Conservation (phyloP, 2,329 filamentous ascomycete genomes). For the Pezizomycotina sp. region DNA sequence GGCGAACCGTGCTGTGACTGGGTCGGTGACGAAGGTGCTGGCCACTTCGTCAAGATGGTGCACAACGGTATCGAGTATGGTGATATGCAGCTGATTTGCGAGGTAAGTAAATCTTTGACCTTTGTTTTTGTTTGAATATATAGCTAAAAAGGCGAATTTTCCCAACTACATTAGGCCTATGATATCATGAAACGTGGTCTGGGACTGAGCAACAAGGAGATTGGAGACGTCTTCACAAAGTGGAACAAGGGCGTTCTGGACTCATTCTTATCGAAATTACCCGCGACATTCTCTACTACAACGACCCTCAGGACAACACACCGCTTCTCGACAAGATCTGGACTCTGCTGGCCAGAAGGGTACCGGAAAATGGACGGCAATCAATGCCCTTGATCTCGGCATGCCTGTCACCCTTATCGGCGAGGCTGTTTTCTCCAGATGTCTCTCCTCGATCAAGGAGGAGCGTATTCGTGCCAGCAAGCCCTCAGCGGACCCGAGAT, state of each 20-base stretch:
- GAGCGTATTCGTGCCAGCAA: slow-evolving; percentile 71
- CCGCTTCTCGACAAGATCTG: slow-evolving; percentile 97
- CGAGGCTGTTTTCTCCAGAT: slow-evolving; percentile 88
- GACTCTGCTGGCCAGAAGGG: slow-evolving; percentile 98
- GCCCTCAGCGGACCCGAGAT: slow-evolving; percentile 63
- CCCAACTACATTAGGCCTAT: slow-evolving; percentile 52
- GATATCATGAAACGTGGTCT: slow-evolving; percentile 99
- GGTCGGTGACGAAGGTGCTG: slow-evolving; percentile 98
- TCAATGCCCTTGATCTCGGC: slow-evolving; percentile 95
- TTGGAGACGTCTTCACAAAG: slow-evolving; percentile 80
- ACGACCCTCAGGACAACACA: slow-evolving; percentile 69
- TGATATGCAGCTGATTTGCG: slow-evolving; percentile 99
- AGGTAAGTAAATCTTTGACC: slow-evolving; percentile 44
- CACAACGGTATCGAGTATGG: slow-evolving; percentile 99
- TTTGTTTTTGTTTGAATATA: not conserved
- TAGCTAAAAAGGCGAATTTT: slow-evolving; percentile 17
- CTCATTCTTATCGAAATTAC: slow-evolving; percentile 99
- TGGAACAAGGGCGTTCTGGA: slow-evolving; percentile 99
- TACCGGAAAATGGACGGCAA: slow-evolving; percentile 98
- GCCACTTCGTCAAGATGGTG: slow-evolving; percentile 99
- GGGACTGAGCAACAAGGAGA: slow-evolving; percentile 77
- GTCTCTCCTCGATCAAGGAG: slow-evolving; percentile 82
- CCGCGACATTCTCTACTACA: slow-evolving; percentile 95
- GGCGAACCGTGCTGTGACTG: slow-evolving; percentile 97
- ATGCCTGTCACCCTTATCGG: slow-evolving; percentile 98